Evolutionary conservation across 2,329 filamentous ascomycete genomes (phyloP), one percentile per base, ranked within the genome.

Genomic region (Monilinia aucupariae): DNA sequence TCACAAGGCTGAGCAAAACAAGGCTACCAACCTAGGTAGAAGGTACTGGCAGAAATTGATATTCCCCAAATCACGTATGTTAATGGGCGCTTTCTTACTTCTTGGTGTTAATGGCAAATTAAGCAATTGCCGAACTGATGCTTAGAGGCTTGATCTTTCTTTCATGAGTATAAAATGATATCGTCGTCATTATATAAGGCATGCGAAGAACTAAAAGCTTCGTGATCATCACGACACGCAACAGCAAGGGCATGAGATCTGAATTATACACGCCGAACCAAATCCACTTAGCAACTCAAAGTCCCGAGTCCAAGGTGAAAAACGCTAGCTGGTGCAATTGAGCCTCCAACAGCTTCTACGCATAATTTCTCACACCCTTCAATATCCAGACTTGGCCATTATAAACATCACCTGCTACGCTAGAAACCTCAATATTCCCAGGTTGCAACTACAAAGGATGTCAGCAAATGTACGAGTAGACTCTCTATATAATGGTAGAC

Each of bases 351-450:
- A 17, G 12, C 22, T 60, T 41, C 64, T 61, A 72, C 34, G 65
- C 68, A 52, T 74, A 74, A 61, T 73, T 73, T 59, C 71, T 68
- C n/a, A 87, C 83, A 5, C 79, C 81, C 68, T 84, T 84, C 64
- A 90, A 66, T 41, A 76, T 72, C 75, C 75, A 77, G 34, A 97
- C 82, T 76, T 97, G 90, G 4, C 94, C 94, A 74, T 97, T 99
- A 4, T 85, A 83, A 22, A 96, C 92, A 65, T 85, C 83, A 68
- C 87, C 88, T 2, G 87, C 88, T 59, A 96, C 80, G 64, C 80
- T 85, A 49, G 86, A 83, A 17, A 97, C 89, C 74, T 92, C 86
- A 50, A 97, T 84, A 67, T 85, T 82, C 7, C 88, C 89, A 0
- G 93, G 94, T 79, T 92, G 87, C 34, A 94, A 83, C 85, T 89